phyloP scores from a whole-genome alignment of 1,284 basidiomycete species.

The Puccinia coronata region DNA sequence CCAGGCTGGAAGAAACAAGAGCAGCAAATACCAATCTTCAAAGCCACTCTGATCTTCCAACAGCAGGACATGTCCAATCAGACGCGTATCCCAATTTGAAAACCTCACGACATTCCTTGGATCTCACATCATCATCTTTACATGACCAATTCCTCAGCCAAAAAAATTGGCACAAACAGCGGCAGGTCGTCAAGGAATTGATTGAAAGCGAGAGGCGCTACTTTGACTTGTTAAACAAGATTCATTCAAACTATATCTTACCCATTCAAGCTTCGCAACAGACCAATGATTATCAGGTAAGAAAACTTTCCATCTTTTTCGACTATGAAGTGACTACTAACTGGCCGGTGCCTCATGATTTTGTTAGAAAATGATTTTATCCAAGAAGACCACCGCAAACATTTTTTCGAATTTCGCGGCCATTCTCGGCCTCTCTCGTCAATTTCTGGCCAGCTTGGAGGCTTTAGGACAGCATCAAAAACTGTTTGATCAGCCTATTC shows the following conservation, averaged over 20 bases:
- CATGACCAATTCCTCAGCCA: neutral
- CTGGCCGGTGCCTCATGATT: neutral
- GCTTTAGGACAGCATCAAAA: constrained; percentile 8
- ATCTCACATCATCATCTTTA: neutral
- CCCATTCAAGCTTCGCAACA: constrained; percentile 39
- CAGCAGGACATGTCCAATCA: neutral
- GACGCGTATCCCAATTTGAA: neutral
- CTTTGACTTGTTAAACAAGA: constrained; percentile 73
- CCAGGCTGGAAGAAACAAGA: neutral
- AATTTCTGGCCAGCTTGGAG: constrained; percentile 30
- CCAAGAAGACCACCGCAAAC: constrained; percentile 3
- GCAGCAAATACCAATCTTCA: neutral
- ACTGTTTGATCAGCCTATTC: constrained; percentile 23
- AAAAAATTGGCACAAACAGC: constrained; percentile 61
- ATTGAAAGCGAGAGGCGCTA: constrained; percentile 77
- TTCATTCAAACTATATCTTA: constrained; percentile 62
- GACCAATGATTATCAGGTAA: constrained; percentile 28
- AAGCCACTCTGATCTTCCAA: neutral
- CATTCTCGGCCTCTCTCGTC: constrained; percentile 28
- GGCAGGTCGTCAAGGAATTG: constrained; percentile 72
- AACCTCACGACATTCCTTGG: neutral
- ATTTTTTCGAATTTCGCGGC: constrained; percentile 47
- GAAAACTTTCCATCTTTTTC: neutral
- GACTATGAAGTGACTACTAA: no score
- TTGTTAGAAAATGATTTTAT: constrained; percentile 13